These are phyloP conservation scores for Astrothelium macrocarpum DNA, from an alignment of 495 filamentous ascomycete species.

Conservation along the genomic window DNA sequence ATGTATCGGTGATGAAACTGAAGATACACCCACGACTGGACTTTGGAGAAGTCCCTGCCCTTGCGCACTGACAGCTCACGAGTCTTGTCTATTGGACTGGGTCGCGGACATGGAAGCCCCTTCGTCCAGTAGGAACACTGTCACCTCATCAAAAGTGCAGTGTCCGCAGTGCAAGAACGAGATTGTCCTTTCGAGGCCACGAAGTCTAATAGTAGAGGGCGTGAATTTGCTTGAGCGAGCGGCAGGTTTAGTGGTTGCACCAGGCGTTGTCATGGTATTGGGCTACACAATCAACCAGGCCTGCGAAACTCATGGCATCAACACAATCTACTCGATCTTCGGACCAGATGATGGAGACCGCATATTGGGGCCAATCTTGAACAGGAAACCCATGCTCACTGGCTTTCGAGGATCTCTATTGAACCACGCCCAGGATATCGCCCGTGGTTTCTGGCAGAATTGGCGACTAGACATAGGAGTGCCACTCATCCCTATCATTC, in stretches of 20 bases:
- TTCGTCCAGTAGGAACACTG: slow-evolving; percentile 29
- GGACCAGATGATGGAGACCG: slow-evolving; percentile 47
- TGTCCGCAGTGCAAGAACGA: slow-evolving; percentile 85
- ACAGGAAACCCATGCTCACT: slow-evolving; percentile 11
- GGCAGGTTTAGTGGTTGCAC: slow-evolving; percentile 49
- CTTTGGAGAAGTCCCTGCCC: slow-evolving; percentile 82
- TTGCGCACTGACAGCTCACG: slow-evolving; percentile 82
- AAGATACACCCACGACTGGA: slow-evolving; percentile 51
- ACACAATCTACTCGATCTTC: slow-evolving; percentile 54
- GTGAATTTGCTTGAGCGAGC: slow-evolving; percentile 45
- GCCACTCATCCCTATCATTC: slow-evolving; percentile 50
- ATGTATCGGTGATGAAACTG: slow-evolving; percentile 77
- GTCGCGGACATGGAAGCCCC: slow-evolving; percentile 70
- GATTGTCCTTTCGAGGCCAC: slow-evolving; percentile 63
- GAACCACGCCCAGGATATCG: slow-evolving; percentile 10
- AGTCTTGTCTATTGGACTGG: slow-evolving; percentile 84
- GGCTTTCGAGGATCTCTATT: slow-evolving; percentile 9
- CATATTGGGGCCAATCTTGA: slow-evolving; percentile 33
- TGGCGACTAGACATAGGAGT: slow-evolving; percentile 43
- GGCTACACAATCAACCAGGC: slow-evolving; percentile 34
- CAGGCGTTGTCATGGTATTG: slow-evolving; percentile 32
- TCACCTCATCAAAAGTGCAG: slow-evolving; percentile 48
- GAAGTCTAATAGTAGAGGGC: slow-evolving; percentile 53
- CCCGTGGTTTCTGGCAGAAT: slow-evolving; percentile 18
- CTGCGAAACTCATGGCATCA: slow-evolving; percentile 48